phyloP scores from a whole-genome alignment of 108 stramenopile species.

The Cyclotella cryptica region DNA sequence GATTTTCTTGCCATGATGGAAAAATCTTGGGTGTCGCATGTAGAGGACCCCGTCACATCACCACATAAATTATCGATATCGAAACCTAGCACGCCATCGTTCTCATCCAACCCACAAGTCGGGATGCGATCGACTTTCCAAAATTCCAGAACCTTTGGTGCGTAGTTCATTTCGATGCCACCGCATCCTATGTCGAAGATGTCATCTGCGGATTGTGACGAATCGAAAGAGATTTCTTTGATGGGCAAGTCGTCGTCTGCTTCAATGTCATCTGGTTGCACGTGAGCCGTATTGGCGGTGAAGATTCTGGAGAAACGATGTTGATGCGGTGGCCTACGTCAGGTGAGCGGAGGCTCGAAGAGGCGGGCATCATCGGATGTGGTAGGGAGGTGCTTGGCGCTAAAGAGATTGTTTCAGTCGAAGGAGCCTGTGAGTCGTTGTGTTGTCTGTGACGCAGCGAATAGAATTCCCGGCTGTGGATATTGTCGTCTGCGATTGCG shows the following conservation, averaged over 20 bases:
- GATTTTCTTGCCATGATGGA: background rate
- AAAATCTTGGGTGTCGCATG: too few relatives aligned
- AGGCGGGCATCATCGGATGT: background rate
- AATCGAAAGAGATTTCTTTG: slow-evolving; percentile 3
- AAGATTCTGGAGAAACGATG: background rate
- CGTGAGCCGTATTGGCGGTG: background rate
- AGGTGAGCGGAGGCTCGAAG: background rate
- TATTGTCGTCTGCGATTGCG: too few relatives aligned
- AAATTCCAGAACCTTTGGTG: slow-evolving; percentile 1
- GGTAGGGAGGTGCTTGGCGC: background rate
- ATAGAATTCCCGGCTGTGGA: too few relatives aligned
- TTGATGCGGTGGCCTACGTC: background rate
- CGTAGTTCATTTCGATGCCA: background rate
- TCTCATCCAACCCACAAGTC: background rate
- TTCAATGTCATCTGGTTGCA: background rate
- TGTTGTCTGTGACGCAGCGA: too few relatives aligned
- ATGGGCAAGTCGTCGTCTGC: slow-evolving; percentile 8
- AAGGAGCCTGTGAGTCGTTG: too few relatives aligned
- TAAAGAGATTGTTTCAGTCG: background rate
- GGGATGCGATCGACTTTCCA: slow-evolving; percentile 1
- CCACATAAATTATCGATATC: too few relatives aligned
- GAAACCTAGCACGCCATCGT: background rate
- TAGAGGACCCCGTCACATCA: too few relatives aligned
- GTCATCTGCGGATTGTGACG: background rate
- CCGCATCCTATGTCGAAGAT: background rate